Base-by-base conservation (phyloP, 805 yeast species). In the Nakazawaea anatomiae region DNA sequence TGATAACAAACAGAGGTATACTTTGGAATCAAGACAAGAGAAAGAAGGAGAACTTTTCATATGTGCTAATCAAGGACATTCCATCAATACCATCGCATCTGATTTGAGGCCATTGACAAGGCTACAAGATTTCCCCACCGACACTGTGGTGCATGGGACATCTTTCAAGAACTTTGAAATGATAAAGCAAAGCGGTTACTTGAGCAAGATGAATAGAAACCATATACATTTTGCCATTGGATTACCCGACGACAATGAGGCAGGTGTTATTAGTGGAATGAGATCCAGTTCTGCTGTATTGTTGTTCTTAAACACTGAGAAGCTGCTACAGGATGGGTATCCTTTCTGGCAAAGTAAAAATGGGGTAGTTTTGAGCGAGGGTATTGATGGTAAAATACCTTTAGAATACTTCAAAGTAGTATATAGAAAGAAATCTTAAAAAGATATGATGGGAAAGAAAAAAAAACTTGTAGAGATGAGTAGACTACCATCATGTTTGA, bases 61-160 rank as follows among this genome's bases (percentile, higher is more conserved):
- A n/a, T 80, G 97, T 62, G 98, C 99, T 4, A 84, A 85, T 48
- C 99, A 94, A 66, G 99, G 99, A 4, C 99, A 94, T 65, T 82
- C 96, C 0, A 68, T 92, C 5, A 61, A 64, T 35, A 65, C 67
- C 1, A 70, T 72, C 31, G 75, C 70, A 25, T 74, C 76, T 12
- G 72, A 75, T 31, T 64, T 80, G 31, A 62, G 48, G 44, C 70
- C 61, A 38, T 59, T 82, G 43, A 59, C 60, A n/a, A 54, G 62
- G 18, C 46, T 42, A 1, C 69, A 64, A 0, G 71, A 75, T 4
- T 70, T 80, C 44, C 94, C 87, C 0, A 39, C 55, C 0, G 62
- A 65, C 1, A 75, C 89, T 3, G 82, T 89, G 18, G 42, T 49
- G 6, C 99, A 94, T 64, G 98, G 98, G 4, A 92, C 98, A 0